Conservation (phyloP, 306 rosid species). For the Dryas drummondii region DNA sequence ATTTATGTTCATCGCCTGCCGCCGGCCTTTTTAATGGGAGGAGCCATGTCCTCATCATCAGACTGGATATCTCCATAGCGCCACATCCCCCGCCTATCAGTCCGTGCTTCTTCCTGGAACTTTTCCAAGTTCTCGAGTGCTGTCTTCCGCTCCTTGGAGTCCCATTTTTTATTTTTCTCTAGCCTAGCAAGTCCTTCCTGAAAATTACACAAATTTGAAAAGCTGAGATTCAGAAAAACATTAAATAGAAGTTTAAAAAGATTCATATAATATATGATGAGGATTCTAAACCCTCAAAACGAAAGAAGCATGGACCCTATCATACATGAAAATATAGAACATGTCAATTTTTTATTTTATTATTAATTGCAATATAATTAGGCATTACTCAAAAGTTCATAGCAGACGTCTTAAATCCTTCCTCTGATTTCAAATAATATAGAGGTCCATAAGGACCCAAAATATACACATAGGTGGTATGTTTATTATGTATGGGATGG, state of each 20-base stretch:
- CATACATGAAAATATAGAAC: background rate
- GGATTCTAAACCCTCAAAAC: background rate
- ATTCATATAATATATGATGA: background rate
- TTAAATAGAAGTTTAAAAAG: background rate
- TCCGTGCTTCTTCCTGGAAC: slow-evolving; percentile 77
- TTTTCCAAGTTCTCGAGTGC: slow-evolving; percentile 74
- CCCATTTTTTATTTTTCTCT: slow-evolving; percentile 81
- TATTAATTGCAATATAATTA: background rate
- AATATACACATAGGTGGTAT: background rate
- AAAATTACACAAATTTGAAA: slow-evolving; percentile 27
- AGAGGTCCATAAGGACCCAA: too few relatives aligned
- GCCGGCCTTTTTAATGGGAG: slow-evolving; percentile 66
- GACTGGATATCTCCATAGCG: slow-evolving; percentile 88
- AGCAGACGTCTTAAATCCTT: background rate
- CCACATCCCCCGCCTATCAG: slow-evolving; percentile 79
- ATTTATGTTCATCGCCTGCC: slow-evolving; percentile 58
- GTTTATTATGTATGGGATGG: background rate
- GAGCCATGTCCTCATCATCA: slow-evolving; percentile 74
- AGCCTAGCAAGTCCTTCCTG: slow-evolving; percentile 91
- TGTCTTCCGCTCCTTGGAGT: slow-evolving; percentile 56
- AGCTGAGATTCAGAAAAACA: background rate
- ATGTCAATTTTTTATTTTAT: background rate
- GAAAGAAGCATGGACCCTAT: background rate
- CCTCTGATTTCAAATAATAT: background rate
- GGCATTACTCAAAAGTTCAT: background rate